Evolutionary conservation across 2,329 filamentous ascomycete genomes (phyloP).

Genomic region (Microsporum canis): DNA sequence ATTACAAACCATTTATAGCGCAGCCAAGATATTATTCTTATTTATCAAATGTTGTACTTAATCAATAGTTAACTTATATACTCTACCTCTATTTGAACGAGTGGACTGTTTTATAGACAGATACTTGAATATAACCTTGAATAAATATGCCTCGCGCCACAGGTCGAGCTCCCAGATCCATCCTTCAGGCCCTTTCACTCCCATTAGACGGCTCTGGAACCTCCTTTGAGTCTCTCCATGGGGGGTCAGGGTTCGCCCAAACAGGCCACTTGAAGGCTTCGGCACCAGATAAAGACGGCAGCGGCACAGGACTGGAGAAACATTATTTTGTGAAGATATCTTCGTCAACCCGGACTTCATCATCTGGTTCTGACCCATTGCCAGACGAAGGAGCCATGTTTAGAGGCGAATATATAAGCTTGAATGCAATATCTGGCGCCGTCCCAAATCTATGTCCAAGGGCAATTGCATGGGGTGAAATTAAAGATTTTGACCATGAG

Average conservation of each 20-base stretch:
- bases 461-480: constrained; percentile 58
- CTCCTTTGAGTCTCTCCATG: constrained; percentile 27
- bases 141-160: neutral
- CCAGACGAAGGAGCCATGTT: constrained; percentile 25
- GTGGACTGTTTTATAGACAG: neutral
- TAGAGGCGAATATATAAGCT: constrained; percentile 66
- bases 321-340: constrained; percentile 34
- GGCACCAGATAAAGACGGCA: constrained; percentile 12
- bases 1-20: too few species aligned
- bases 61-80: too few species aligned
- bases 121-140: neutral
- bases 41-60: too few species aligned
- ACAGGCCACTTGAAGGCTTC: constrained; percentile 31
- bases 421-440: constrained; percentile 64
- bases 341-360: constrained; percentile 8
- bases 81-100: too few species aligned
- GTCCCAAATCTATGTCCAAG: constrained; percentile 67
- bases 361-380: neutral
- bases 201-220: constrained; percentile 23
- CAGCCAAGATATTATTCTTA: too few species aligned
- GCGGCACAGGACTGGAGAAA: constrained; percentile 16
- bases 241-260: constrained; percentile 35
- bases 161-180: constrained; percentile 21
- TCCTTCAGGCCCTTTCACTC: constrained; percentile 30
- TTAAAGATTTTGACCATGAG: constrained; percentile 27